phyloP scores from a whole-genome alignment of 2,329 filamentous ascomycete species.

The Pestalotiopsis sp. region DNA sequence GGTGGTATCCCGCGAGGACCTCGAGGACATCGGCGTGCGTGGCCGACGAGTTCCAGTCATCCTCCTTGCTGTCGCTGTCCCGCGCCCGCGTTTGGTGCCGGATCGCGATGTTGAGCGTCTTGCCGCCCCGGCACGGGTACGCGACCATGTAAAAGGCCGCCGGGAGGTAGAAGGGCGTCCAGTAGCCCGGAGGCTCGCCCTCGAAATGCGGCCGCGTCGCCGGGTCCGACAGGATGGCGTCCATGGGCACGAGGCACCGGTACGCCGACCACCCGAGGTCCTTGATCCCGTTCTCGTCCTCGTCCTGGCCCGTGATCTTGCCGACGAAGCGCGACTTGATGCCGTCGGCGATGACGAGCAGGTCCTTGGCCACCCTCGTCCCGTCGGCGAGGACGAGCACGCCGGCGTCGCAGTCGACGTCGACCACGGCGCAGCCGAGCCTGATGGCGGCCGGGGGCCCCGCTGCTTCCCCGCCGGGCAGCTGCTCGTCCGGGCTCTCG shows the following conservation, averaged over 20 bases:
- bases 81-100: conserved; percentile 12
- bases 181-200: conserved; percentile 8
- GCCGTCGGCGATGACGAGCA: conserved; percentile 33
- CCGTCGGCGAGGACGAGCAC: conserved; percentile 9
- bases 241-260: conserved; percentile 17
- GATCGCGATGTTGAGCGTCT: conserved; percentile 12
- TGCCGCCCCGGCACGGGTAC: conserved; percentile 10
- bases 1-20: conserved; percentile 13
- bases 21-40: conserved; percentile 10
- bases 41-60: conserved; percentile 14
- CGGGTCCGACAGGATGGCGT: conserved; percentile 7
- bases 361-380: conserved; percentile 17
- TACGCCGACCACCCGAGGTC: conserved; percentile 15
- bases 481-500: not conserved
- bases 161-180: conserved; percentile 12
- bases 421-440: conserved; percentile 9
- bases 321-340: conserved; percentile 11
- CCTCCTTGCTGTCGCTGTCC: not conserved
- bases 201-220: conserved; percentile 8
- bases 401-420: conserved; percentile 12
- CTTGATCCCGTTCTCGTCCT: not conserved
- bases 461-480: not conserved
- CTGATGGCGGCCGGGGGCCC: not conserved
- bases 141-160: conserved; percentile 14
- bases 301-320: conserved; percentile 8